Evolutionary conservation across 805 yeast genomes (phyloP).

Genomic region (Blastobotrys robertii): DNA sequence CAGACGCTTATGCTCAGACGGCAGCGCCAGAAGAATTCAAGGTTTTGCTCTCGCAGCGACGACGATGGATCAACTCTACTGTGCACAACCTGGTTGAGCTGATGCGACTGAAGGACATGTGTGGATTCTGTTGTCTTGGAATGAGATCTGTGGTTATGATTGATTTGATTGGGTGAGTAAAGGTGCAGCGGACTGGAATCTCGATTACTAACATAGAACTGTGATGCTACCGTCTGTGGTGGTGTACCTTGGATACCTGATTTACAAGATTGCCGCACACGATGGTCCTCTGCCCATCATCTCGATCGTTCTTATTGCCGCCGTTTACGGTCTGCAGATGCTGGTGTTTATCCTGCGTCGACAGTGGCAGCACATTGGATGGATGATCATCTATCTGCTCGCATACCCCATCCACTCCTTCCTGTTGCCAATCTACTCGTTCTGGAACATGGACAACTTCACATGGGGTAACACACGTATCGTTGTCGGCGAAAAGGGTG

Average conservation of each 20-base stretch:
- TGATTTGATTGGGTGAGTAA: slow-evolving; percentile 48
- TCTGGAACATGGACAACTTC: slow-evolving; percentile 58
- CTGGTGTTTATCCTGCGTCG: slow-evolving; percentile 39
- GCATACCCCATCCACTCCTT: slow-evolving; percentile 58
- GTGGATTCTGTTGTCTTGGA: slow-evolving; percentile 52
- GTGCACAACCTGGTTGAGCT: slow-evolving; percentile 54
- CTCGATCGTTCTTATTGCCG: slow-evolving; percentile 46
- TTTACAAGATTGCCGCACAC: slow-evolving; percentile 39
- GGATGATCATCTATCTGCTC: slow-evolving; percentile 46
- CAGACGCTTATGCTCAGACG: slow-evolving; percentile 51
- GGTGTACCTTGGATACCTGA: slow-evolving; percentile 42
- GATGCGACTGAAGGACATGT: slow-evolving; percentile 44
- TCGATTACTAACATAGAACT: slow-evolving; percentile 38
- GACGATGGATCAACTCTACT: slow-evolving; percentile 61
- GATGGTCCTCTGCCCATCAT: slow-evolving; percentile 42
- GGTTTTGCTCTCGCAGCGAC: slow-evolving; percentile 45
- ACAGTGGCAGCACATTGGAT: slow-evolving; percentile 39
- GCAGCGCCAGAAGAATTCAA: slow-evolving; percentile 45
- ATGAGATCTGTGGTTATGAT: slow-evolving; percentile 51
- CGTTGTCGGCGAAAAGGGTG: slow-evolving; percentile 44
- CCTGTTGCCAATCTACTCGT: slow-evolving; percentile 48
- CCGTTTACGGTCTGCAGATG: slow-evolving; percentile 53
- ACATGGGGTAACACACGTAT: slow-evolving; percentile 58
- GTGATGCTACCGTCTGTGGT: slow-evolving; percentile 52
- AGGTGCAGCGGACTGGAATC: slow-evolving; percentile 46